These are phyloP conservation scores for Scheffersomyces stambukii DNA, from an alignment of 1,139 yeast genomes.

Conservation along the genomic window DNA sequence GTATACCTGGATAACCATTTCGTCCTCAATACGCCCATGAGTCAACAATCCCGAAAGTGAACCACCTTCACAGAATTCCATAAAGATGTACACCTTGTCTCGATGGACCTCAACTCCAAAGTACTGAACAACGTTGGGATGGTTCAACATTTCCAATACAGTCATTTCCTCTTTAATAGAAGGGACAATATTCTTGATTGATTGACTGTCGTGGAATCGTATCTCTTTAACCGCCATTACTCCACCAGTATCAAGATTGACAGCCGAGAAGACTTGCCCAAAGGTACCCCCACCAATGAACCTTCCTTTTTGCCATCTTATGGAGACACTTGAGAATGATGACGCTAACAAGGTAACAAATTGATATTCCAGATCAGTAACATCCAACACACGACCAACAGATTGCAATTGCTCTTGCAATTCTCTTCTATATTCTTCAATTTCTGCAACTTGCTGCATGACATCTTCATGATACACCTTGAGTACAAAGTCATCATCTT, in stretches of 20 bases:
- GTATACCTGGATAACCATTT: slow-evolving; percentile 85
- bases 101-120: slow-evolving; percentile 97
- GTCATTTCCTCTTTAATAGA: slow-evolving; percentile 95
- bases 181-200: slow-evolving; percentile 81
- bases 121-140: slow-evolving; percentile 94
- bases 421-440: slow-evolving; percentile 55
- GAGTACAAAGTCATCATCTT: slow-evolving; percentile 58
- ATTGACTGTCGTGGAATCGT: slow-evolving; percentile 82
- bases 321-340: slow-evolving; percentile 84
- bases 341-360: slow-evolving; percentile 84
- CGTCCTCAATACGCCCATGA: slow-evolving; percentile 95
- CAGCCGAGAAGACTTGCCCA: slow-evolving; percentile 91
- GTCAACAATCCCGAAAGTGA: slow-evolving; percentile 74
- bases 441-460: slow-evolving; percentile 52
- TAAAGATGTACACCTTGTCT: slow-evolving; percentile 89
- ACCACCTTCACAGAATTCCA: slow-evolving; percentile 98
- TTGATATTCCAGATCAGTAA: slow-evolving; percentile 81
- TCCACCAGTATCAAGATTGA: slow-evolving; percentile 91
- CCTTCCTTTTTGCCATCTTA: slow-evolving; percentile 96
- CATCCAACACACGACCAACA: slow-evolving; percentile 88
- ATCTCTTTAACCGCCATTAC: slow-evolving; percentile 97
- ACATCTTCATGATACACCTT: slow-evolving; percentile 55
- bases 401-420: slow-evolving; percentile 47
- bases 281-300: slow-evolving; percentile 95
- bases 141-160: slow-evolving; percentile 88